Evolutionary conservation across 176 grass and related monocot species (phyloP).

Genomic region (Bromus sterilis): DNA sequence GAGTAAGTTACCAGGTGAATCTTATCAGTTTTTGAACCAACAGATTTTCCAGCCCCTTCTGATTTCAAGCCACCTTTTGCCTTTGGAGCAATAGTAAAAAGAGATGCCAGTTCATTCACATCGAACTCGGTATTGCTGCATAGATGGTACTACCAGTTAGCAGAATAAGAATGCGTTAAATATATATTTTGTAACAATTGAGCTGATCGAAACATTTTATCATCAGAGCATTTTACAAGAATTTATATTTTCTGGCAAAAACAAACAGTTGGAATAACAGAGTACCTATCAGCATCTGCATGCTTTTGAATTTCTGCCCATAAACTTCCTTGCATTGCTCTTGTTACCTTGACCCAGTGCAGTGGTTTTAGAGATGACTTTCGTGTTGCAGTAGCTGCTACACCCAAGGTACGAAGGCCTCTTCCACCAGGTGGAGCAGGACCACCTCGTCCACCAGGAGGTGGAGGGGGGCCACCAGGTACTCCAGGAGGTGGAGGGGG

Average conservation of each 20-base stretch:
- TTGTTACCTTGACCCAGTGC: constrained; percentile 93
- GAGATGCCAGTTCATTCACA: constrained; percentile 71
- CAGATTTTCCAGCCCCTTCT: constrained; percentile 59
- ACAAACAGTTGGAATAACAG: neutral
- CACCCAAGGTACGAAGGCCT: constrained; percentile 49
- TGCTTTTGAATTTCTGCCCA: constrained; percentile 93
- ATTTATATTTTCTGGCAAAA: constrained; percentile 18
- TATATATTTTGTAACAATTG: neutral
- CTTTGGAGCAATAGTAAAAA: constrained; percentile 80
- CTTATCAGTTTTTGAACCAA: constrained; percentile 77
- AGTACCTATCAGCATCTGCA: constrained; percentile 66
- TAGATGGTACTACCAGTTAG: constrained; percentile 22
- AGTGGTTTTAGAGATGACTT: constrained; percentile 85
- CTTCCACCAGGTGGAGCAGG: constrained; percentile 51
- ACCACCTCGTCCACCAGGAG: constrained; percentile 48
- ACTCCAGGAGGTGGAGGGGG: constrained; percentile 35
- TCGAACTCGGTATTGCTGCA: constrained; percentile 80
- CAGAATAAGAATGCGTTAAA: constrained; percentile 3
- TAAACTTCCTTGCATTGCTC: constrained; percentile 83
- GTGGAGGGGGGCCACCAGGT: constrained; percentile 51
- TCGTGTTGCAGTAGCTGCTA: constrained; percentile 19
- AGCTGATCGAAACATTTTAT: neutral
- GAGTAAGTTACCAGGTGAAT: constrained; percentile 80
- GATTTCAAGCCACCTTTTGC: constrained; percentile 45
- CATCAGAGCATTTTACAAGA: constrained; percentile 1